Evolutionary conservation across 2,329 filamentous ascomycete genomes (phyloP).

Genomic region (Pseudomassariella vexata): DNA sequence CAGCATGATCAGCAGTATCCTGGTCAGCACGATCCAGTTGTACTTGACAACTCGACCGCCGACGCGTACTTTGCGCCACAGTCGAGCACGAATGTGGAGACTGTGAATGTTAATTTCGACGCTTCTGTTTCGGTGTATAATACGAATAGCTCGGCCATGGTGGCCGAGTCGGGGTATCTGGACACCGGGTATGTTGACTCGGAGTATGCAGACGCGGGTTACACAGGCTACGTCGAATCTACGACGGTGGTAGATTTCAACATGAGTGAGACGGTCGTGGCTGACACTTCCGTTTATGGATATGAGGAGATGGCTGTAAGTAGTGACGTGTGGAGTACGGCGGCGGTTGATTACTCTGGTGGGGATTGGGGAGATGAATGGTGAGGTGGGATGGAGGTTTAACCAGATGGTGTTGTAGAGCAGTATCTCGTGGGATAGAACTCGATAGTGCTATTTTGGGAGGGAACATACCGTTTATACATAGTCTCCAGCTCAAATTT

Average conservation of each 20-base stretch:
- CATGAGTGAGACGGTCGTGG: conserved; percentile 4
- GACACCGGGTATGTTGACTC: too few species aligned
- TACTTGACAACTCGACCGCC: conserved; percentile 6
- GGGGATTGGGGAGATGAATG: conserved; percentile 15
- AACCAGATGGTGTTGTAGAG: too few species aligned
- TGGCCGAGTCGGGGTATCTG: too few species aligned
- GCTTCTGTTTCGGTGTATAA: conserved; percentile 1
- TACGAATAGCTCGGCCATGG: too few species aligned
- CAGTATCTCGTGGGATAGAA: too few species aligned
- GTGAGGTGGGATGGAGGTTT: too few species aligned
- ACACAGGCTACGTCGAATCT: conserved; percentile 10
- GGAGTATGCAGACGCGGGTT: conserved; percentile 1
- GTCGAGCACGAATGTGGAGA: conserved; percentile 9
- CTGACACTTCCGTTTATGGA: neutral
- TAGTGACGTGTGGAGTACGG: conserved; percentile 8
- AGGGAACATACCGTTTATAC: too few species aligned
- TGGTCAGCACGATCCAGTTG: conserved; percentile 1
- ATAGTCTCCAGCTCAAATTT: too few species aligned
- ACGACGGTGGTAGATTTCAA: conserved; percentile 3
- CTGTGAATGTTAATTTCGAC: neutral
- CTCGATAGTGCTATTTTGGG: too few species aligned
- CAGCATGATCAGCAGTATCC: too few species aligned
- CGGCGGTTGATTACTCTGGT: conserved; percentile 18
- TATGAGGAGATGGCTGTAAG: conserved; percentile 8
- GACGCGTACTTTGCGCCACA: conserved; percentile 8